Percentiles rank a stretch among this genome's conserved stretches.
Evolutionary conservation across 1,284 basidiomycete species (phyloP).

Genomic region (Kwoniella shivajii): DNA sequence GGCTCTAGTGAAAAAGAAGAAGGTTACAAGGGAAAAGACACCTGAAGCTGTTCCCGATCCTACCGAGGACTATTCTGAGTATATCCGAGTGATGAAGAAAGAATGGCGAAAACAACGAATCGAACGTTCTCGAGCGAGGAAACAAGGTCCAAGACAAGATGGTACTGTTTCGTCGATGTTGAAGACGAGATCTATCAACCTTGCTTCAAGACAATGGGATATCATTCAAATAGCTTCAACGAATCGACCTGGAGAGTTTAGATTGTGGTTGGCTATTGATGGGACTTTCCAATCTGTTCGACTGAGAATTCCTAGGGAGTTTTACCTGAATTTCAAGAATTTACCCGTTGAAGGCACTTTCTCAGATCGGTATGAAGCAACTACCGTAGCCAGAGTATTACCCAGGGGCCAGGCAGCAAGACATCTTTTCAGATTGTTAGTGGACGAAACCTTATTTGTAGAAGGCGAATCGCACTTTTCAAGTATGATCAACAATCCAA

Average conservation of each 20-base stretch:
- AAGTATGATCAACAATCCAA: slow-evolving; percentile 88
- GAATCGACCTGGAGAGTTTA: slow-evolving; percentile 77
- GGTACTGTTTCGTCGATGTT: slow-evolving; percentile 73
- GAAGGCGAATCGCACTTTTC: slow-evolving; percentile 89
- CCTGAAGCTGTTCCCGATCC: slow-evolving; percentile 61
- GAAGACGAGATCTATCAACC: slow-evolving; percentile 65
- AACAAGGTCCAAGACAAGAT: slow-evolving; percentile 54
- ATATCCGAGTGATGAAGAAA: slow-evolving; percentile 76
- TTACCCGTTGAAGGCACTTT: slow-evolving; percentile 67
- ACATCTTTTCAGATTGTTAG: slow-evolving; percentile 81
- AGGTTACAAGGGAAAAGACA: slow-evolving; percentile 52
- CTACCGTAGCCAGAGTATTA: slow-evolving; percentile 74
- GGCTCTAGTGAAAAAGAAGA: slow-evolving; percentile 63
- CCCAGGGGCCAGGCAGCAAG: slow-evolving; percentile 76
- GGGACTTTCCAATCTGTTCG: slow-evolving; percentile 76
- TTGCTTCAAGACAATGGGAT: slow-evolving; percentile 81
- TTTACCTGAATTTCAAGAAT: slow-evolving; percentile 87
- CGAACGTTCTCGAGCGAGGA: slow-evolving; percentile 49
- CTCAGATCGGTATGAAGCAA: slow-evolving; percentile 67
- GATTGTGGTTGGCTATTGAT: slow-evolving; percentile 86
- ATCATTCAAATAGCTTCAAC: slow-evolving; percentile 85
- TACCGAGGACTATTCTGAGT: slow-evolving; percentile 69
- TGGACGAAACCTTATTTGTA: slow-evolving; percentile 80
- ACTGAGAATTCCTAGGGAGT: slow-evolving; percentile 83
- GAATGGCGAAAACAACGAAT: slow-evolving; percentile 73